A percentile compares a stretch with the other conserved stretches of the same genome.
Evolutionary conservation across 306 rosid species (phyloP).

Genomic region (Pyrus betulifolia): DNA sequence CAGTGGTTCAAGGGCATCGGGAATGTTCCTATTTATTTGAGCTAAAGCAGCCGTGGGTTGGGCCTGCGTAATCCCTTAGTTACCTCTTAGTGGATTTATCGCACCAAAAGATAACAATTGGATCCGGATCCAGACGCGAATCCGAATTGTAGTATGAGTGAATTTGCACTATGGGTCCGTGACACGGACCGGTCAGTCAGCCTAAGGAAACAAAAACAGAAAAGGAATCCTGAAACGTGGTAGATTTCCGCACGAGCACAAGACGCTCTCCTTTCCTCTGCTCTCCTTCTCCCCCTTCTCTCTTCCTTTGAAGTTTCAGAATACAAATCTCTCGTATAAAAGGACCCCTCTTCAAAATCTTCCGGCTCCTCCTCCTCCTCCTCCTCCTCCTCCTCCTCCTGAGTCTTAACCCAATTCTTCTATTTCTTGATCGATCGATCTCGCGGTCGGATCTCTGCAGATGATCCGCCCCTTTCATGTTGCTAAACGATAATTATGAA

Average conservation of each 20-base stretch:
- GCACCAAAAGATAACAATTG: no score
- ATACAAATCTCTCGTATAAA: conserved; percentile 32
- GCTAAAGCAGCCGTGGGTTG: no score
- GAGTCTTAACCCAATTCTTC: not conserved
- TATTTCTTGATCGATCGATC: not conserved
- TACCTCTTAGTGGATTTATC: no score
- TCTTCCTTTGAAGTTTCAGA: conserved; percentile 15
- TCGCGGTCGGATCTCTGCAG: conserved; percentile 2
- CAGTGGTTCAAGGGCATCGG: no score
- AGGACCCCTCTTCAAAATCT: conserved; percentile 31
- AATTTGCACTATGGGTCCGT: no score
- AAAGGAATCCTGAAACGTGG: not conserved
- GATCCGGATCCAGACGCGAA: no score
- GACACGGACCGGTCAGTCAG: no score
- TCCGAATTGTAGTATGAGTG: no score
- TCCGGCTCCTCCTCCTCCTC: conserved; percentile 32
- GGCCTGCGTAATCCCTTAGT: no score
- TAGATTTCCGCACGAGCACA: not conserved
- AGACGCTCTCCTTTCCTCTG: not conserved
- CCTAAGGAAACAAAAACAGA: not conserved
- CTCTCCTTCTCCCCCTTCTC: conserved; percentile 2
- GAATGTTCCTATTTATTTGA: no score
- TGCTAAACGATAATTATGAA: no score
- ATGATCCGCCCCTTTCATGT: not conserved
- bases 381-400: not conserved